Evolutionary conservation across 768 basidiomycete species (phyloP).

Genomic region (Lactarius vividus): DNA sequence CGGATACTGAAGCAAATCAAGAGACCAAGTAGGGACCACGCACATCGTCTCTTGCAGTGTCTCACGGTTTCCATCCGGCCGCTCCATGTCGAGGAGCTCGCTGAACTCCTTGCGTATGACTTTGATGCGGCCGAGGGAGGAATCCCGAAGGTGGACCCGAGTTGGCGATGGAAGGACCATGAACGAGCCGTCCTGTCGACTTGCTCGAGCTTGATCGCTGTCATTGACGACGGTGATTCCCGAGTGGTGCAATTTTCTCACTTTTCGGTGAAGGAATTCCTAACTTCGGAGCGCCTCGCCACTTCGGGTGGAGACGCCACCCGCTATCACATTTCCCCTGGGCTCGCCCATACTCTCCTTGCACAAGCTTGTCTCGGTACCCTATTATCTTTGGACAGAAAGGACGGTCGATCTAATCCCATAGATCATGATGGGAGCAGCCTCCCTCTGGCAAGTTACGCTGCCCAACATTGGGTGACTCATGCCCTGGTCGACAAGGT

Average conservation of each 20-base stretch:
- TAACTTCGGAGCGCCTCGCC: not conserved
- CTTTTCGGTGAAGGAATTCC: not conserved
- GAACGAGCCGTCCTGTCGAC: not conserved
- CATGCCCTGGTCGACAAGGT: not conserved
- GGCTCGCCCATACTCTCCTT: too few relatives aligned
- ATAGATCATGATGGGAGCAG: not conserved
- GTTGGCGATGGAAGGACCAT: not conserved
- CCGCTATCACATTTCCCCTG: not conserved
- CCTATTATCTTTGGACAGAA: too few relatives aligned
- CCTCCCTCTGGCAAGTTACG: not conserved
- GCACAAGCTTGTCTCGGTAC: not conserved
- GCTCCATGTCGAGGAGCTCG: too few relatives aligned
- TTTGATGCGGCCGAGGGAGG: too few relatives aligned
- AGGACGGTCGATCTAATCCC: too few relatives aligned
- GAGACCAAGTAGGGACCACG: not conserved
- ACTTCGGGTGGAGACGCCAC: not conserved
- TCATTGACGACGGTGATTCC: not conserved
- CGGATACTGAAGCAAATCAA: not conserved
- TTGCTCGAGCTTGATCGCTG: not conserved
- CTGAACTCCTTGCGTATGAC: too few relatives aligned
- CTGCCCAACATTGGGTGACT: not conserved
- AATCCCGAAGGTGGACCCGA: too few relatives aligned
- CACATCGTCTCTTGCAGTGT: not conserved
- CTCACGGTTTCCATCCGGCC: too few relatives aligned
- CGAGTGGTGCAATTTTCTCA: not conserved